A percentile compares a stretch with the other conserved stretches of the same genome.
phyloP scores from a whole-genome alignment of 179 eudicot genomes.

The Heliamphora ciliata region DNA sequence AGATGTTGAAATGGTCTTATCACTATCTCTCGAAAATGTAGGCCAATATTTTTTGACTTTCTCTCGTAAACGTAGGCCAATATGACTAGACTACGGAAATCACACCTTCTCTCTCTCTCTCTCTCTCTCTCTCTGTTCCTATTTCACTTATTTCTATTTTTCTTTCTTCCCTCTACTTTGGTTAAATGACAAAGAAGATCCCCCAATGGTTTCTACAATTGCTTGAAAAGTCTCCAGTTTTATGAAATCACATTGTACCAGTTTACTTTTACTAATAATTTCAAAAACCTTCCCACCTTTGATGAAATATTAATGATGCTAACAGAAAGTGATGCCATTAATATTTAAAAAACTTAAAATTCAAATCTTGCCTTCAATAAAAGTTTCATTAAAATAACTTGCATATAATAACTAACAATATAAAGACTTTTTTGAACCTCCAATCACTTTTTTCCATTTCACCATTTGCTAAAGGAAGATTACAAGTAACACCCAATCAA shows the following conservation, averaged over 20 bases:
- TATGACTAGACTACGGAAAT: too few relatives aligned
- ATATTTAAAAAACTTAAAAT: neutral
- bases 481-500: neutral
- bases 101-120: neutral
- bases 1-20: too few relatives aligned
- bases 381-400: too few relatives aligned
- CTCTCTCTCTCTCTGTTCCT: neutral
- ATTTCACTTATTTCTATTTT: neutral
- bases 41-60: too few relatives aligned
- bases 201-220: too few relatives aligned
- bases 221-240: neutral
- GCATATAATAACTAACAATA: too few relatives aligned
- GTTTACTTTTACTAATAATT: neutral
- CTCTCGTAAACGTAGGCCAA: too few relatives aligned
- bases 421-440: too few relatives aligned
- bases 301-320: neutral
- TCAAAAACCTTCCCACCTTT: neutral
- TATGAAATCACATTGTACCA: neutral
- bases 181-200: neutral
- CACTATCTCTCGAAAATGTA: too few relatives aligned
- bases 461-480: neutral
- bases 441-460: neutral
- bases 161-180: neutral
- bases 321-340: neutral
- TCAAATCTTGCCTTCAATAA: neutral